These are phyloP conservation scores for Phaseolus coccineus DNA, from an alignment of 331 rosid genomes.

Conservation along the genomic window DNA sequence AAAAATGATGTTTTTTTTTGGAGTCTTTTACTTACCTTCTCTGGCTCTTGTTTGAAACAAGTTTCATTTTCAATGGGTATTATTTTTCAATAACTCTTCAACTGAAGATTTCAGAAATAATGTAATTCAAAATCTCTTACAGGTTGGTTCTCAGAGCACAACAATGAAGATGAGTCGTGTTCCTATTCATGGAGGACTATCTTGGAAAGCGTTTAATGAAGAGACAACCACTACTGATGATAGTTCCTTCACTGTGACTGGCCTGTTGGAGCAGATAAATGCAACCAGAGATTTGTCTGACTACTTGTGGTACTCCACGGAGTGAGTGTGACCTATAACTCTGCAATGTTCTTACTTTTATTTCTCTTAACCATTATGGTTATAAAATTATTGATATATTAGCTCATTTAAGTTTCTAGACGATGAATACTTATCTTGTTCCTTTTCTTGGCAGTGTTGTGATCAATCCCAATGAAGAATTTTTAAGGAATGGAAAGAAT, in stretches of 20 bases:
- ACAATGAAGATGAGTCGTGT: slow-evolving; percentile 88
- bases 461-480: slow-evolving; percentile 69
- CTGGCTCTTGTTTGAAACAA: neutral
- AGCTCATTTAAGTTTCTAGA: neutral
- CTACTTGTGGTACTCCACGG: slow-evolving; percentile 97
- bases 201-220: slow-evolving; percentile 87
- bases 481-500: slow-evolving; percentile 70
- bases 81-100: slow-evolving; percentile 15
- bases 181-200: slow-evolving; percentile 87
- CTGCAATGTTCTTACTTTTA: neutral
- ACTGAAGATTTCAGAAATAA: slow-evolving; percentile 3
- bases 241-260: slow-evolving; percentile 71
- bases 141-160: slow-evolving; percentile 90
- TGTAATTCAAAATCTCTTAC: slow-evolving; percentile 39
- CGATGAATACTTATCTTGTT: slow-evolving; percentile 21
- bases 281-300: slow-evolving; percentile 92
- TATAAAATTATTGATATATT: neutral
- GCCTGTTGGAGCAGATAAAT: slow-evolving; percentile 93
- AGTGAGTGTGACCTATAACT: slow-evolving; percentile 77
- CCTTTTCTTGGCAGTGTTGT: slow-evolving; percentile 60
- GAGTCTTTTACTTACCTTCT: slow-evolving; percentile 7
- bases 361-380: neutral
- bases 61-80: neutral
- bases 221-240: slow-evolving; percentile 76
- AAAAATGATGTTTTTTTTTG: neutral